These are phyloP conservation scores for Phaeoacremonium minimum DNA, from an alignment of 2,329 filamentous ascomycete genomes.

Conservation along the genomic window DNA sequence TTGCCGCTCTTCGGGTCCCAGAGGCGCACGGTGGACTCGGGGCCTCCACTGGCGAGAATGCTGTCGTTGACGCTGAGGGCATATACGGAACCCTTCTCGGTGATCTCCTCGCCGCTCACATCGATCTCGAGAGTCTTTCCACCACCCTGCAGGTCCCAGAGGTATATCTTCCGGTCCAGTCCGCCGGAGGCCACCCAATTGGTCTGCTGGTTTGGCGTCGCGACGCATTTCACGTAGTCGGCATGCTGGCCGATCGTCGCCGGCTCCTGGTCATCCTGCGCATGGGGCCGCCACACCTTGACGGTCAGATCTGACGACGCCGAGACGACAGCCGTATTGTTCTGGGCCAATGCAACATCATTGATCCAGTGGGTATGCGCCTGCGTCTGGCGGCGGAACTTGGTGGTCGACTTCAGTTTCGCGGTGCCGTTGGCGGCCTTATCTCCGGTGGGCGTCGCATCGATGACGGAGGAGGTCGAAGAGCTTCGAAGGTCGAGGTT, in stretches of 20 bases:
- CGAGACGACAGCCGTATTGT: constrained; percentile 76
- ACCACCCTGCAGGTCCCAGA: constrained; percentile 89
- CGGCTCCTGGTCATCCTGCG: constrained; percentile 61
- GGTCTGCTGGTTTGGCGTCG: constrained; percentile 58
- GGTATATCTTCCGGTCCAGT: constrained; percentile 82
- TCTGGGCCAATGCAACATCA: constrained; percentile 77
- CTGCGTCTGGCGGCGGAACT: constrained; percentile 57
- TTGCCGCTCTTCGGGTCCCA: constrained; percentile 90
- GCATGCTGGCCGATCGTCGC: constrained; percentile 85
- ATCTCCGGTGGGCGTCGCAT: constrained; percentile 14
- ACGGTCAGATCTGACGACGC: constrained; percentile 93
- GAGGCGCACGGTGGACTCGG: constrained; percentile 86
- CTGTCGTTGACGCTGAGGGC: constrained; percentile 75
- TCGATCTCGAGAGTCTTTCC: constrained; percentile 87
- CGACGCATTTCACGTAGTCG: constrained; percentile 94
- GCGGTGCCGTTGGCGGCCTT: constrained; percentile 22
- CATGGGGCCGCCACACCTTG: constrained; percentile 82
- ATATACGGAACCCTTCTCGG: constrained; percentile 93
- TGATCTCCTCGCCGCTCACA: constrained; percentile 74
- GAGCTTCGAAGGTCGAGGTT: constrained; percentile 57
- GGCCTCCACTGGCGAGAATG: constrained; percentile 86
- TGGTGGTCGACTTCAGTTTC: constrained; percentile 44
- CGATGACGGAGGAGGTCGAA: constrained; percentile 10
- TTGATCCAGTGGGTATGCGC: constrained; percentile 97
- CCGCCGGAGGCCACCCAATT: constrained; percentile 94